A percentile compares a stretch with the other conserved stretches of the same genome.
These are phyloP conservation scores for Phialophora macrospora DNA, from an alignment of 2,329 filamentous ascomycete genomes.

Conservation along the genomic window DNA sequence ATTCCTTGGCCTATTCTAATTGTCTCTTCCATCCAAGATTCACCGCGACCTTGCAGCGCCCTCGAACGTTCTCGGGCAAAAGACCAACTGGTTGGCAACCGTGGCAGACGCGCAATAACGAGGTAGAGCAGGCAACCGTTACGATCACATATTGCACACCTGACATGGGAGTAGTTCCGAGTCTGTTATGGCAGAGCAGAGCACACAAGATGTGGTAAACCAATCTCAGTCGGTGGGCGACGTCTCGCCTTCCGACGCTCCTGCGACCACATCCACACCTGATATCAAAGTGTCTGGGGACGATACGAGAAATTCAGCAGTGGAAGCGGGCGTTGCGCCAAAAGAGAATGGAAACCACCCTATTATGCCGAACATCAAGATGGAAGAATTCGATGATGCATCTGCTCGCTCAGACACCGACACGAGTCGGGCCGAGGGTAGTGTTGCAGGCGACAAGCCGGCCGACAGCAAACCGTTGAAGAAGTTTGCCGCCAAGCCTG, in stretches of 20 bases:
- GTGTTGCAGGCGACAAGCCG: conserved; percentile 47
- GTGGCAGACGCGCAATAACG: conserved; percentile 35
- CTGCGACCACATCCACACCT: conserved; percentile 64
- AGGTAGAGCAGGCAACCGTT: conserved; percentile 2
- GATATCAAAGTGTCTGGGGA: conserved; percentile 42
- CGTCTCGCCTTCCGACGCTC: conserved; percentile 67
- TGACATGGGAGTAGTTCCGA: conserved; percentile 45
- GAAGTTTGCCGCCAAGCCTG: conserved; percentile 68
- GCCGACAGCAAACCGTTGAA: conserved; percentile 58
- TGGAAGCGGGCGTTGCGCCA: conserved; percentile 47
- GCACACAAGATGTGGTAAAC: conserved; percentile 73
- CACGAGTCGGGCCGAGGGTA: conserved; percentile 59
- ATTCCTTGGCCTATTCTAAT: conserved; percentile 14
- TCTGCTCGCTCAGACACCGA: conserved; percentile 67
- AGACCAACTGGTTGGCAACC: conserved; percentile 30
- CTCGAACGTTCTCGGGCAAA: conserved; percentile 23
- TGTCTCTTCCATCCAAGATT: not conserved
- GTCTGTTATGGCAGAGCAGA: conserved; percentile 75
- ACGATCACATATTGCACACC: not conserved
- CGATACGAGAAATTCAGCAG: conserved; percentile 47
- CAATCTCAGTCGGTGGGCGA: conserved; percentile 70
- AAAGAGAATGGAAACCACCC: conserved; percentile 47
- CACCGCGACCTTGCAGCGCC: conserved; percentile 21
- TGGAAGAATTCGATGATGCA: conserved; percentile 45
- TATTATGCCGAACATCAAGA: conserved; percentile 40